Conservation (phyloP, 2,329 filamentous ascomycete genomes). For the Phialemonium atrogriseum region DNA sequence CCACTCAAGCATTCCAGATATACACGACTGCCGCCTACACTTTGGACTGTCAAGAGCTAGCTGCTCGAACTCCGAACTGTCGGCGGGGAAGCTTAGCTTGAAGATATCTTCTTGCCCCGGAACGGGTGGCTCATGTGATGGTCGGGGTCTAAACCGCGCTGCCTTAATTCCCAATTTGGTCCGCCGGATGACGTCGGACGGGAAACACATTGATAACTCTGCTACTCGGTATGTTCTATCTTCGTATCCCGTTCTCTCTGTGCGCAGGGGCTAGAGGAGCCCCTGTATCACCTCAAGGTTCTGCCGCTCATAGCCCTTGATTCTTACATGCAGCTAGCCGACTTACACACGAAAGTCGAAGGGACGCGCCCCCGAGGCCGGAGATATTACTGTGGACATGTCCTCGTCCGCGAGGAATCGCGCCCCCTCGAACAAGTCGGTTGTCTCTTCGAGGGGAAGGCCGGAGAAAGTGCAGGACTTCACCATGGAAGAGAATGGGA, state of each 20-base stretch:
- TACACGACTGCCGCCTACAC: too few species aligned
- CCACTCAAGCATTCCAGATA: too few species aligned
- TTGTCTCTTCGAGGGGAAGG: conserved; percentile 42
- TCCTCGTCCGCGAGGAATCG: conserved; percentile 49
- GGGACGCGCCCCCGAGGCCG: too few species aligned
- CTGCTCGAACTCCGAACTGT: conserved; percentile 5
- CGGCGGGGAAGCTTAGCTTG: conserved; percentile 16
- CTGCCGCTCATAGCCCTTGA: conserved; percentile 6
- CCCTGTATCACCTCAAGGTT: conserved; percentile 15
- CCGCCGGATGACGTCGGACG: conserved; percentile 25
- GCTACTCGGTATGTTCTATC: conserved; percentile 33
- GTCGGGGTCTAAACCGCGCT: conserved; percentile 30
- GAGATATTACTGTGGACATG: conserved; percentile 44
- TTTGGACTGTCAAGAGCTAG: too few species aligned
- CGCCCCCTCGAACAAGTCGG: conserved; percentile 50
- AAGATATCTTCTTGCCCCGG: conserved; percentile 21
- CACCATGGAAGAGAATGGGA: conserved; percentile 40
- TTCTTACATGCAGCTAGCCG: conserved; percentile 13
- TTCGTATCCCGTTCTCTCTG: too few species aligned
- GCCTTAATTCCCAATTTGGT: conserved; percentile 29
- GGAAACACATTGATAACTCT: conserved; percentile 15
- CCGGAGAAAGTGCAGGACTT: conserved; percentile 41
- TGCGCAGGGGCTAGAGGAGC: too few species aligned
- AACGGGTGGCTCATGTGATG: conserved; percentile 34
- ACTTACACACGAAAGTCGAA: conserved; percentile 18